Conservation (phyloP, 331 rosid species). For the Quercus lobata region DNA sequence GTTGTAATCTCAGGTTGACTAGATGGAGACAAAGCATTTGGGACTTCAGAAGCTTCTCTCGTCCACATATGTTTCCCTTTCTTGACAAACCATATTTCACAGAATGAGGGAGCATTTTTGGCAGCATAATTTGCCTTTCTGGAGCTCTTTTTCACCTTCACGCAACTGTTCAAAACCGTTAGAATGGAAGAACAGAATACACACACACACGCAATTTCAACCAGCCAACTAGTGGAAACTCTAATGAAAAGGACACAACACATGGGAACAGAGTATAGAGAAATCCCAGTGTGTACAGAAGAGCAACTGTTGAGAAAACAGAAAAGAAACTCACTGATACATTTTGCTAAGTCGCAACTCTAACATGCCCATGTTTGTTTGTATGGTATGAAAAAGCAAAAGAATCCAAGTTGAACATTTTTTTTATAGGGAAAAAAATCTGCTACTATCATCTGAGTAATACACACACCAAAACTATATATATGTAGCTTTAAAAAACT, state of each 20-base stretch:
- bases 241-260: background rate
- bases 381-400: no score
- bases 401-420: no score
- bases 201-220: background rate
- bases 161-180: constrained; percentile 47
- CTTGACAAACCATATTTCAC: constrained; percentile 82
- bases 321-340: background rate
- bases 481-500: no score
- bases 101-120: constrained; percentile 59
- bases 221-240: background rate
- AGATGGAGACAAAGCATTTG: constrained; percentile 35
- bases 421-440: no score
- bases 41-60: constrained; percentile 60
- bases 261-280: background rate
- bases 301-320: background rate
- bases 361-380: background rate
- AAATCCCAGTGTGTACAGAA: constrained; percentile 1
- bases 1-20: constrained; percentile 33
- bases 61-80: constrained; percentile 81
- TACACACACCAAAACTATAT: no score
- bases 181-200: constrained; percentile 18
- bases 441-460: no score
- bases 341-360: background rate
- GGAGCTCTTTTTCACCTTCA: constrained; percentile 71
- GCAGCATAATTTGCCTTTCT: constrained; percentile 70